Base-by-base conservation (phyloP, 352 stramenopile species). In the Phytophthora fragariae region DNA sequence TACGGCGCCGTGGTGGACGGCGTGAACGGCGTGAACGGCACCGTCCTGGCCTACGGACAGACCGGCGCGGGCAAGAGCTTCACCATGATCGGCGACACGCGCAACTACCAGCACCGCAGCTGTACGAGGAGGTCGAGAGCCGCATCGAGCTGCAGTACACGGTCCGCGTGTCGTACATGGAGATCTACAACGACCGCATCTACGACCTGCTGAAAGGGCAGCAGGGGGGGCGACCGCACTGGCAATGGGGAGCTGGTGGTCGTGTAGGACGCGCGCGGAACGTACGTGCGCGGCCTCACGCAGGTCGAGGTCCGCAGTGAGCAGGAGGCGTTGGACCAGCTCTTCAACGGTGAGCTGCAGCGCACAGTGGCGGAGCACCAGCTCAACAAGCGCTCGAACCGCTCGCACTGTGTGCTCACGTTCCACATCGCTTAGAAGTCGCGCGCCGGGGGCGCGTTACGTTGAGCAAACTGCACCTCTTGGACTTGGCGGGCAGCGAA, bases 151-250 rank as follows among this genome's bases (percentile, higher is more conserved):
- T 95, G 37, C 87, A 92, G 55, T 98, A 97, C 68, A 81, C 67
- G 1, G 83, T 99, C 35, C 81, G 80, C 24, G 91, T 93, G 56
- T 98, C 93, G 56, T 99, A 98, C 84, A 95, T 98, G 86, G 96
- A 99, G 81, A 98, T 98, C 70, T 98, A 98, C 75, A 98, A 98
- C 76, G 96, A 98, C 62, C 89, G 88, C 31, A 98, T 98, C 61
- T 98, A 95, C 76, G 95, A 99, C 72, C 71, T 98, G 7, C 80
- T 99, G 3, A 73, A 81, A 56, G 72, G 63, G 27, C 73, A 79
- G 15, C 67, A 73, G 12, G 90, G 27, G 62, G 6, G 41, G 41
- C 7, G 56, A 71, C 4, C 66, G 70, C 33, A 49, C 54, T 21
- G 65, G 49, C 14, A 78, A 74, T 37, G 77, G 73, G 33, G 90